A percentile compares a stretch with the other conserved stretches of the same genome.
Conservation (phyloP, 1,139 yeast species). For the Nadsonia commutata region DNA sequence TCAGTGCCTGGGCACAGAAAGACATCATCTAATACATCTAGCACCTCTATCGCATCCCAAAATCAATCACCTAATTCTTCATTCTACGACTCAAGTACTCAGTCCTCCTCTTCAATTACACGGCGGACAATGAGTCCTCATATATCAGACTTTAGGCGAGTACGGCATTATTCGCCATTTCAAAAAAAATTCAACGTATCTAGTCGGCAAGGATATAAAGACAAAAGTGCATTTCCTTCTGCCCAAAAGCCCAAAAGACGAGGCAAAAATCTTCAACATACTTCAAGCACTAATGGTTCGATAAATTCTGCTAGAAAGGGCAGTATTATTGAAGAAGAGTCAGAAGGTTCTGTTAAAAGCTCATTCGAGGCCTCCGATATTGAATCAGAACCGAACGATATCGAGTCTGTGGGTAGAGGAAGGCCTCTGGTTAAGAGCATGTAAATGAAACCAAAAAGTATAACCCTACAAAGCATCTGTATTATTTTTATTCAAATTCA, state of each 20-base stretch:
- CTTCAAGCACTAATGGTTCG: background rate
- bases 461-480: no score
- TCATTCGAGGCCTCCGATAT: background rate
- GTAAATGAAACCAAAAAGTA: no score
- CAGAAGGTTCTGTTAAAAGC: background rate
- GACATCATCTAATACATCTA: constrained; percentile 19
- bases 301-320: background rate
- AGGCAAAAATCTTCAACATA: background rate
- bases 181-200: background rate
- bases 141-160: background rate
- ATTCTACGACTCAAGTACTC: background rate
- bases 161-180: background rate
- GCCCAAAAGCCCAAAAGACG: background rate
- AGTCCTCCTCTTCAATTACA: background rate
- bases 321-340: background rate
- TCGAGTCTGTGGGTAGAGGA: no score
- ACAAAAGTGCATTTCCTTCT: background rate
- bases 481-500: no score
- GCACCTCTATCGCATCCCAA: background rate
- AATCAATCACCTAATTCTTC: background rate
- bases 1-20: constrained; percentile 14
- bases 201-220: background rate
- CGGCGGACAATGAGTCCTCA: background rate
- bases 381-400: no score
- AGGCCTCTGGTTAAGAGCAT: no score